phyloP scores from a whole-genome alignment of 495 filamentous ascomycete genomes.

The Talaromyces thailandensis region DNA sequence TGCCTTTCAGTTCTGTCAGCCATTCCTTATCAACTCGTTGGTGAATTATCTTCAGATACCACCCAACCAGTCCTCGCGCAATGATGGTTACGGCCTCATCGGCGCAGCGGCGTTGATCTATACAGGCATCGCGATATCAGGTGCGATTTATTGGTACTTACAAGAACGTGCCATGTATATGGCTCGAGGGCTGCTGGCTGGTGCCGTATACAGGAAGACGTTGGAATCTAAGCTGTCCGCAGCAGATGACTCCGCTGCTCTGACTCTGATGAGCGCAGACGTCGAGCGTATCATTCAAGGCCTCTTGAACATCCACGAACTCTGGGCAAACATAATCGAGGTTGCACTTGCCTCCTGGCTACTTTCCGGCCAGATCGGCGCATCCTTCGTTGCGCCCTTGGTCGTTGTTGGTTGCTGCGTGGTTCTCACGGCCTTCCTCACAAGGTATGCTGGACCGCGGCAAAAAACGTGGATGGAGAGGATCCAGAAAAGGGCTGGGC shows the following conservation, averaged over 20 bases:
- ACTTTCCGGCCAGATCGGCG: constrained; percentile 41
- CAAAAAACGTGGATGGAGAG: constrained; percentile 39
- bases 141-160: constrained; percentile 35
- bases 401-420: constrained; percentile 28
- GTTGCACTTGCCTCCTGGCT: constrained; percentile 44
- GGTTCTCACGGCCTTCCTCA: constrained; percentile 4
- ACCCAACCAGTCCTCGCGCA: constrained; percentile 10
- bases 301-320: constrained; percentile 32
- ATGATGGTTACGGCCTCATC: constrained; percentile 45
- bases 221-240: constrained; percentile 24
- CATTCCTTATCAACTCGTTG: constrained; percentile 46
- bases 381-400: constrained; percentile 33
- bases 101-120: constrained; percentile 50
- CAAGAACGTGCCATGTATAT: constrained; percentile 17
- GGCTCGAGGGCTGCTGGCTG: constrained; percentile 41
- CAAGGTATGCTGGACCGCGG: constrained; percentile 10
- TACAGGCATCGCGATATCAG: constrained; percentile 38
- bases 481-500: constrained; percentile 42
- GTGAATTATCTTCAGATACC: constrained; percentile 32
- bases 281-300: constrained; percentile 34
- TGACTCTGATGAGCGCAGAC: constrained; percentile 53
- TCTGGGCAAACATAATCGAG: constrained; percentile 43
- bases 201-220: constrained; percentile 39
- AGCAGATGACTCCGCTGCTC: constrained; percentile 33
- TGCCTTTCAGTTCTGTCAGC: constrained; percentile 50